Percentiles rank a stretch among this genome's conserved stretches.
Evolutionary conservation across 2,329 filamentous ascomycete species (phyloP).

Genomic region (Tolypocladium nubicola): DNA sequence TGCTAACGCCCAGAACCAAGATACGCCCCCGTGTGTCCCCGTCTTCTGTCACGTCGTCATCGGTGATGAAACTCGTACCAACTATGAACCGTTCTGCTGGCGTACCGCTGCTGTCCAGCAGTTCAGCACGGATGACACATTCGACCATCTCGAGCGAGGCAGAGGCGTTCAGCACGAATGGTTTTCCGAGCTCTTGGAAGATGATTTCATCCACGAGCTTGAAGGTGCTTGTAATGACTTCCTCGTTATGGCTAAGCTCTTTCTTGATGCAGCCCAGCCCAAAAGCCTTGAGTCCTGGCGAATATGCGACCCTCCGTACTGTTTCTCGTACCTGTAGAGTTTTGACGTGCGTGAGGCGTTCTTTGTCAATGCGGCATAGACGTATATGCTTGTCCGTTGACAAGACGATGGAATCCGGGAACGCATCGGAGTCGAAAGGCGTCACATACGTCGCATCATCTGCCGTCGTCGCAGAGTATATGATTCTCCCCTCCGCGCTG

Average conservation of each 20-base stretch:
- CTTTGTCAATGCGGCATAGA: constrained; percentile 71
- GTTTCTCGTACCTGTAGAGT: constrained; percentile 71
- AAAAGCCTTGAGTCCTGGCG: constrained; percentile 66
- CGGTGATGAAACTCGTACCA: constrained; percentile 69
- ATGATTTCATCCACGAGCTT: constrained; percentile 83
- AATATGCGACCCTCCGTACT: constrained; percentile 80
- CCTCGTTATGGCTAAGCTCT: constrained; percentile 57
- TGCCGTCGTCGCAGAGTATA: constrained; percentile 89
- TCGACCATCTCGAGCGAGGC: constrained; percentile 64
- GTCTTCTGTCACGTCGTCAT: constrained; percentile 40
- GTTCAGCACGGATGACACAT: constrained; percentile 66
- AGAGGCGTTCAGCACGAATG: constrained; percentile 46
- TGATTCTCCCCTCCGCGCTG: constrained; percentile 72
- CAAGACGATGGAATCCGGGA: constrained; percentile 69
- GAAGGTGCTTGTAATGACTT: constrained; percentile 71
- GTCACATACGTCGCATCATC: constrained; percentile 76
- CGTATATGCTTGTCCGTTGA: constrained; percentile 68
- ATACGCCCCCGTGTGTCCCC: constrained; percentile 59
- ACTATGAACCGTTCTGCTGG: constrained; percentile 74
- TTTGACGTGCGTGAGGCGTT: constrained; percentile 81
- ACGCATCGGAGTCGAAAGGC: constrained; percentile 71
- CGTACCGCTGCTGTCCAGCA: constrained; percentile 47
- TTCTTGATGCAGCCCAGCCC: constrained; percentile 78
- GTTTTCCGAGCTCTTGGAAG: constrained; percentile 65
- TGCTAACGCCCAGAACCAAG: constrained; percentile 72